Conservation (phyloP, 768 basidiomycete genomes). For the Tylopilus plumbeoviolaceoides region DNA sequence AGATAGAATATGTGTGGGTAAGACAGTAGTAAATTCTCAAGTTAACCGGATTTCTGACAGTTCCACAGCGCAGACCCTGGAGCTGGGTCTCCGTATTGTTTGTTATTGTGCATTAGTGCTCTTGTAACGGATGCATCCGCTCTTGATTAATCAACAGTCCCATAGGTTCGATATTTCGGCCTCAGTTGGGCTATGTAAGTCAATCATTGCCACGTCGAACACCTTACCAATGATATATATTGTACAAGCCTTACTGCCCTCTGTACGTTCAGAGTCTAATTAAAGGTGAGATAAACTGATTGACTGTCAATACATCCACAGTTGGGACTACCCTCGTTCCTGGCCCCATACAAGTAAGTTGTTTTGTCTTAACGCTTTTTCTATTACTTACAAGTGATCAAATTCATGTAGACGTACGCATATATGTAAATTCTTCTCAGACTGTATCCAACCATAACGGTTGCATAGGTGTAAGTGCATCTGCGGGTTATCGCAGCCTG, state of each 20-base stretch:
- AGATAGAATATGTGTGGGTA: background rate
- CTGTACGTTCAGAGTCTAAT: background rate
- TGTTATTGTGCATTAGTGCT: background rate
- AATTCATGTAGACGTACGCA: background rate
- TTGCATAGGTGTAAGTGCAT: background rate
- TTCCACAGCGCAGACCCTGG: background rate
- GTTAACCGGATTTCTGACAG: background rate
- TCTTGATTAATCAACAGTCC: background rate
- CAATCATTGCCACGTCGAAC: background rate
- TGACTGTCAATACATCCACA: background rate
- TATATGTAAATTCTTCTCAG: background rate
- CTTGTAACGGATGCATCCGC: background rate
- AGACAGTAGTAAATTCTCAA: no score
- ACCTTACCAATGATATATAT: background rate
- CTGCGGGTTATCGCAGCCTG: background rate
- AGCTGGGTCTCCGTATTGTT: background rate
- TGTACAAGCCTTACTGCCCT: background rate
- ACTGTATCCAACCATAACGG: background rate
- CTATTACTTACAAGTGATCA: no score
- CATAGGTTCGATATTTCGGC: background rate
- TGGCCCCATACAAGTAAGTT: background rate
- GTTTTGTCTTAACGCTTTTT: background rate
- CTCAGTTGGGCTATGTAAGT: conserved; percentile 1
- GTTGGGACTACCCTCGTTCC: background rate
- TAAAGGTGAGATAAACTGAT: background rate